Evolutionary conservation across 805 yeast genomes (phyloP), one percentile per base, ranked within the genome.

Genomic region (Blastobotrys muscicola): DNA sequence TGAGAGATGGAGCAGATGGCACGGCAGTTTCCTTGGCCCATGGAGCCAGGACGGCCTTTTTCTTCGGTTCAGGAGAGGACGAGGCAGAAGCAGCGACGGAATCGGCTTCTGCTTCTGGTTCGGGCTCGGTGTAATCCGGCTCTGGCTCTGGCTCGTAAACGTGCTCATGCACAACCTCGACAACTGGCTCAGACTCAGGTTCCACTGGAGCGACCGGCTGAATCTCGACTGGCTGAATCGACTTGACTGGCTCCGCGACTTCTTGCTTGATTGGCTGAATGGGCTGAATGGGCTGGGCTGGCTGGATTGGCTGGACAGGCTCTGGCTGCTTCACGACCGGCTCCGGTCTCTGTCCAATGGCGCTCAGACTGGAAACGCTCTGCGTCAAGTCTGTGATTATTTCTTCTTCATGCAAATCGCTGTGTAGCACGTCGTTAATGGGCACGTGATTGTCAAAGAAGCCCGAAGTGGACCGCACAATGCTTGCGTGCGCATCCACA

Each of bases 1-100:
- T 53, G 33, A 61, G 46, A 1, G 63, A 54, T 15, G 50, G 52
- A 8, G 52, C 44, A 15, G 41, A 42, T 16, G 50, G 42, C 12
- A 42, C 40, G 10, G 36, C 26, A 16, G 42, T 40, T 31, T 48
- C 48, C 40, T 45, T 44, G 14, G 59, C 55, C 57, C 57, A 47
- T 11, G 62, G 53, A 20, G 60, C 61, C 8, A 45, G 40, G 29
- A 44, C 42, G 10, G 50, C 47, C 32, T 30, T n/a, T 8, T 30
- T n/a, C 33, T 30, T 30, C 33, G 33, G 34, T 7, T 32, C 34
- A 11, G 34, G 12, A n/a, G 14, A 32, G 34, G 12, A 32, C 8
- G 33, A 11, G 8, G 33, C 33, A n/a, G 33, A 11, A 8, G 33
- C 12, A 30, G 33, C 3, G 33, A 23, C 39, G 15, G 14, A 15